Evolutionary conservation across 2,329 filamentous ascomycete species (phyloP).

Genomic region (Clonostachys solani): DNA sequence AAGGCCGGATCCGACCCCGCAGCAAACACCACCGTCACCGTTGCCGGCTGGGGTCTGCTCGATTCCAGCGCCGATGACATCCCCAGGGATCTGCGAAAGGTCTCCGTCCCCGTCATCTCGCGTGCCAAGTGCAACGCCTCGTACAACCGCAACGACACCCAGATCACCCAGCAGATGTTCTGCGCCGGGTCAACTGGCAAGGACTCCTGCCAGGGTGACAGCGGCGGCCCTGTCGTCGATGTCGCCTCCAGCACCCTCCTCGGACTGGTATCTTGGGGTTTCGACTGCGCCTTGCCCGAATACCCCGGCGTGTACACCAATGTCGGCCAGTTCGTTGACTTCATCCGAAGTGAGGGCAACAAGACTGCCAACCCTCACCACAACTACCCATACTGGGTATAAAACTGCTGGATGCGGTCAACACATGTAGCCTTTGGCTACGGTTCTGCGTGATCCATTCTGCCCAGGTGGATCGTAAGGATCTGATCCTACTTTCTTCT

Average conservation of each 20-base stretch:
- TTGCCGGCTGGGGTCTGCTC: slow-evolving; percentile 18
- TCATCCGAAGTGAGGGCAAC: slow-evolving; percentile 6
- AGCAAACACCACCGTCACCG: slow-evolving; percentile 9
- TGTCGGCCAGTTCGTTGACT: slow-evolving; percentile 15
- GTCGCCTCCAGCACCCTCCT: slow-evolving; percentile 10
- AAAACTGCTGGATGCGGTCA: too few relatives aligned
- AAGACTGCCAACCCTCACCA: too few relatives aligned
- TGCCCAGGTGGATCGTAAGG: too few relatives aligned
- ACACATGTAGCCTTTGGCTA: too few relatives aligned
- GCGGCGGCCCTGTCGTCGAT: slow-evolving; percentile 21
- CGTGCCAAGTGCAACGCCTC: slow-evolving; percentile 14
- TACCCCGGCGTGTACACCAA: slow-evolving; percentile 19
- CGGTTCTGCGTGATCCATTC: too few relatives aligned
- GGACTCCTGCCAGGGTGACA: slow-evolving; percentile 24
- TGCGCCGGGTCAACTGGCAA: slow-evolving; percentile 16
- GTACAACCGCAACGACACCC: slow-evolving; percentile 14
- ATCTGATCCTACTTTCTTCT: too few relatives aligned
- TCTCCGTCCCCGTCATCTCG: slow-evolving; percentile 18
- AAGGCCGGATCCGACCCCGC: slow-evolving; percentile 16
- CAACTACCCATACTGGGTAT: too few relatives aligned
- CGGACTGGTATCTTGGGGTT: slow-evolving; percentile 22
- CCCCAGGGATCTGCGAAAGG: slow-evolving; percentile 17
- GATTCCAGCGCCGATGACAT: slow-evolving; percentile 3
- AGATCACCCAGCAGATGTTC: slow-evolving; percentile 21
- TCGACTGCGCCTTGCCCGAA: slow-evolving; percentile 16